A percentile compares a stretch with the other conserved stretches of the same genome.
phyloP scores from a whole-genome alignment of 2,329 filamentous ascomycete genomes.

The Cryphonectria japonica region DNA sequence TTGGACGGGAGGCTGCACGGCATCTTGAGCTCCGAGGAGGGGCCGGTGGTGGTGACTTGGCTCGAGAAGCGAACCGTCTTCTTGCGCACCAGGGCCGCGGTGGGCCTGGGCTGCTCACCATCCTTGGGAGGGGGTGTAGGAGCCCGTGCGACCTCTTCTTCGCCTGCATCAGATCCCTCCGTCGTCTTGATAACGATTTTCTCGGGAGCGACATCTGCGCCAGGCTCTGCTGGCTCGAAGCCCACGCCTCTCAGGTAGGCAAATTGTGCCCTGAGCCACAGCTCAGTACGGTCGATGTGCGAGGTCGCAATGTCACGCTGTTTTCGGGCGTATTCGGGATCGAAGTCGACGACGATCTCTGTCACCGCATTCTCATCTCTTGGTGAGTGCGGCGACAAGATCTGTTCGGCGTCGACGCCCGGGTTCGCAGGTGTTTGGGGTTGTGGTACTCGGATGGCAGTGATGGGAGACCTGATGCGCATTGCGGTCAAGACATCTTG shows the following conservation, averaged over 20 bases:
- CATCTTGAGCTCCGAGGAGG: conserved; percentile 41
- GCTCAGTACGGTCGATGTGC: conserved; percentile 82
- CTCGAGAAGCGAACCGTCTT: conserved; percentile 79
- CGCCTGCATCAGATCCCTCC: conserved; percentile 15
- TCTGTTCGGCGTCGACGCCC: conserved; percentile 37
- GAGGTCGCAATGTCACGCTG: conserved; percentile 70
- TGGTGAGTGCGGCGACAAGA: conserved; percentile 45
- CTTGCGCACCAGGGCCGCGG: conserved; percentile 49
- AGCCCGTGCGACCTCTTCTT: conserved; percentile 39
- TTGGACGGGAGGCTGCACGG: conserved; percentile 57
- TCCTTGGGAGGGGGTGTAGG: conserved; percentile 32
- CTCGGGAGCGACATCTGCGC: conserved; percentile 43
- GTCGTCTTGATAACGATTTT: conserved; percentile 32
- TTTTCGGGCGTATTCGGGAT: conserved; percentile 74
- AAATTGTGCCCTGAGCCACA: conserved; percentile 85
- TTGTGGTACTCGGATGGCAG: conserved; percentile 35
- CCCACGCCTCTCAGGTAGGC: conserved; percentile 73
- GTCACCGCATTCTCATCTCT: conserved; percentile 61
- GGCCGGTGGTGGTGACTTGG: conserved; percentile 44
- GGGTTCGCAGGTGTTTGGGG: conserved; percentile 36
- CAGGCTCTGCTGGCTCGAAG: conserved; percentile 40
- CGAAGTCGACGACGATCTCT: conserved; percentile 72
- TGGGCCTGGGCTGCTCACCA: conserved; percentile 17
- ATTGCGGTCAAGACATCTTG: conserved; percentile 70
- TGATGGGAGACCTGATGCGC: conserved; percentile 42